A percentile compares a stretch with the other conserved stretches of the same genome.
These are phyloP conservation scores for Parastagonospora avenae DNA, from an alignment of 2,329 filamentous ascomycete genomes.

Conservation along the genomic window DNA sequence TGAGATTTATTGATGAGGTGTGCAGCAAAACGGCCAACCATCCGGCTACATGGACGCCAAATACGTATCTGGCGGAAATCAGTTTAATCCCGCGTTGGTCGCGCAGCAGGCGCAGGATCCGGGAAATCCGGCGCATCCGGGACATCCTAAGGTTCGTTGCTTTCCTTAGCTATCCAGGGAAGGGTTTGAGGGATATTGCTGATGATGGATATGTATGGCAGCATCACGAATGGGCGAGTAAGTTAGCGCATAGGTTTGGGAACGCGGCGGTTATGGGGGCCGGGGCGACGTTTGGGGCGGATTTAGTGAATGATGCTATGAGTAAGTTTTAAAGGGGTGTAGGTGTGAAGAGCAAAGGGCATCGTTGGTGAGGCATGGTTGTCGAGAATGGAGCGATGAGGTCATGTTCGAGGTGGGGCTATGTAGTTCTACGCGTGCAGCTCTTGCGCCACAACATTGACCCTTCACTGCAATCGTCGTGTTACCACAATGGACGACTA, in stretches of 20 bases:
- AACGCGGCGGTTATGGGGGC: slow-evolving; percentile 24
- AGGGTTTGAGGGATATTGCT: not conserved
- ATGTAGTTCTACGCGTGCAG: no score
- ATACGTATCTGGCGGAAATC: slow-evolving; percentile 16
- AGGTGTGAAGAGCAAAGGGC: not conserved
- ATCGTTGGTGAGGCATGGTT: not conserved
- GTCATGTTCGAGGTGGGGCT: no score
- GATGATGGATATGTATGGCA: slow-evolving; percentile 5
- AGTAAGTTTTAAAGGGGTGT: slow-evolving; percentile 20
- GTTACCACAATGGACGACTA: slow-evolving; percentile 29
- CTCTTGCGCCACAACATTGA: no score
- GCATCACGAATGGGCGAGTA: slow-evolving; percentile 27
- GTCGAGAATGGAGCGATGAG: no score
- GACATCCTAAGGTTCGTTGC: slow-evolving; percentile 20
- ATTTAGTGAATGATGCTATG: slow-evolving; percentile 27
- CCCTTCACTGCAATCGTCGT: no score
- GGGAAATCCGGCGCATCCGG: slow-evolving; percentile 21
- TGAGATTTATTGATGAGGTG: not conserved
- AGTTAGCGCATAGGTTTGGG: slow-evolving; percentile 22
- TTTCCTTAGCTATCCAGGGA: not conserved
- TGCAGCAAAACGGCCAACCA: slow-evolving; percentile 22
- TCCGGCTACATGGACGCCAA: slow-evolving; percentile 20
- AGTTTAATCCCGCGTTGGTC: slow-evolving; percentile 23
- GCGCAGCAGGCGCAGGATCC: slow-evolving; percentile 28
- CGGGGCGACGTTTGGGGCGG: slow-evolving; percentile 24